Percentiles rank a stretch among this genome's conserved stretches.
These are phyloP conservation scores for Flaveria brownii DNA, from an alignment of 129 eudicot genomes.

Conservation along the genomic window DNA sequence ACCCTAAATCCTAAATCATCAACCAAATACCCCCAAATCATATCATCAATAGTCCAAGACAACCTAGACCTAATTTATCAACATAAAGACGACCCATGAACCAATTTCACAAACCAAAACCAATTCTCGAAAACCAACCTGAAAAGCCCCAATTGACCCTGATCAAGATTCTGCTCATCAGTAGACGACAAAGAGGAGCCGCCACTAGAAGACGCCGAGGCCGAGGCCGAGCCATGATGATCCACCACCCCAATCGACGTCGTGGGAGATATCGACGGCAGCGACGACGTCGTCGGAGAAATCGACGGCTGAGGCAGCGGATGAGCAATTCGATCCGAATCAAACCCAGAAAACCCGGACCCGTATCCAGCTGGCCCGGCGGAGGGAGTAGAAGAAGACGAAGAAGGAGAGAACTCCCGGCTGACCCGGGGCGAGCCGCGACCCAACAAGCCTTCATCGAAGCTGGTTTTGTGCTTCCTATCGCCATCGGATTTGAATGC, in stretches of 20 bases:
- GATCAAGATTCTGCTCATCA: constrained; percentile 57
- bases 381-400: constrained; percentile 16
- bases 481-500: constrained; percentile 16
- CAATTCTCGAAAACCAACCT: constrained; percentile 42
- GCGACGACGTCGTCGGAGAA: constrained; percentile 42
- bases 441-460: constrained; percentile 40
- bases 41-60: neutral
- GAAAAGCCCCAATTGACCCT: constrained; percentile 44
- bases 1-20: neutral
- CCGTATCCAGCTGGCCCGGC: neutral
- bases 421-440: constrained; percentile 47
- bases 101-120: neutral
- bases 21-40: constrained; percentile 1
- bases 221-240: constrained; percentile 2
- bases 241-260: too few relatives aligned
- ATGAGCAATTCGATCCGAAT: constrained; percentile 43
- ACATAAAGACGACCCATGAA: neutral
- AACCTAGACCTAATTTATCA: neutral
- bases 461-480: constrained; percentile 38
- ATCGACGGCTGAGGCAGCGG: constrained; percentile 63
- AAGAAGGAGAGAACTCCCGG: constrained; percentile 40
- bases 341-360: constrained; percentile 33
- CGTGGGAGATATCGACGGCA: constrained; percentile 27
- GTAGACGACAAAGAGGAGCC: constrained; percentile 81
- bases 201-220: constrained; percentile 72